These are phyloP conservation scores for Pichia terricola DNA, from an alignment of 1,139 yeast genomes.

Conservation along the genomic window DNA sequence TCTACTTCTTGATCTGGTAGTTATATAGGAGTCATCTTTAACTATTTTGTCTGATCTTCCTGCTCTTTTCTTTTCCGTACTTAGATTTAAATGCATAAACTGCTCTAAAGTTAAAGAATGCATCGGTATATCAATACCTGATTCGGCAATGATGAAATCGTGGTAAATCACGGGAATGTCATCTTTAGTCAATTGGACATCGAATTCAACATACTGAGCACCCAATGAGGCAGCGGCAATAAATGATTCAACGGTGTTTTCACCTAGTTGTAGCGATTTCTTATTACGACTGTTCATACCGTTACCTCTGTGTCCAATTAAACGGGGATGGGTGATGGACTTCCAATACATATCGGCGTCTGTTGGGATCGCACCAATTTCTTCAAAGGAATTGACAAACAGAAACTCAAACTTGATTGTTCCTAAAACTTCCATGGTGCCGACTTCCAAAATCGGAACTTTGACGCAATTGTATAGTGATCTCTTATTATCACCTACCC, in stretches of 20 bases:
- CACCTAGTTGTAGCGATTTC: conserved; percentile 85
- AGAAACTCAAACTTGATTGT: conserved; percentile 66
- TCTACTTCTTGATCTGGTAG: conserved; percentile 17
- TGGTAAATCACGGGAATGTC: conserved; percentile 88
- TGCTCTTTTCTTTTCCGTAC: conserved; percentile 18
- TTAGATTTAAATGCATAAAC: conserved; percentile 53
- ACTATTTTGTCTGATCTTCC: conserved; percentile 10
- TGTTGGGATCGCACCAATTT: conserved; percentile 57
- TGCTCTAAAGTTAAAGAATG: conserved; percentile 86
- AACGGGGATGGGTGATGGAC: conserved; percentile 77
- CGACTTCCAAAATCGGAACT: conserved; percentile 69
- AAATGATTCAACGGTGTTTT: conserved; percentile 89
- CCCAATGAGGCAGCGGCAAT: conserved; percentile 96
- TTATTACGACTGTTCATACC: conserved; percentile 72
- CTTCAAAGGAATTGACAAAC: conserved; percentile 64
- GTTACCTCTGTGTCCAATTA: conserved; percentile 93
- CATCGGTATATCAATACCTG: conserved; percentile 96
- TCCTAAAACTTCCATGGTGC: conserved; percentile 69
- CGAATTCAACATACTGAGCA: conserved; percentile 88
- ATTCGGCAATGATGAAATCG: conserved; percentile 89
- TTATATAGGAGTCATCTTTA: conserved; percentile 25
- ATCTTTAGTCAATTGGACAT: conserved; percentile 94
- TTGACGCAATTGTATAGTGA: conserved; percentile 61
- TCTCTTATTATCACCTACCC: conserved; percentile 62
- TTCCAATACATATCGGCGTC: conserved; percentile 88